These are phyloP conservation scores for Acanthamoeba royreba DNA, from an alignment of 208 protist genomes.

Conservation along the genomic window DNA sequence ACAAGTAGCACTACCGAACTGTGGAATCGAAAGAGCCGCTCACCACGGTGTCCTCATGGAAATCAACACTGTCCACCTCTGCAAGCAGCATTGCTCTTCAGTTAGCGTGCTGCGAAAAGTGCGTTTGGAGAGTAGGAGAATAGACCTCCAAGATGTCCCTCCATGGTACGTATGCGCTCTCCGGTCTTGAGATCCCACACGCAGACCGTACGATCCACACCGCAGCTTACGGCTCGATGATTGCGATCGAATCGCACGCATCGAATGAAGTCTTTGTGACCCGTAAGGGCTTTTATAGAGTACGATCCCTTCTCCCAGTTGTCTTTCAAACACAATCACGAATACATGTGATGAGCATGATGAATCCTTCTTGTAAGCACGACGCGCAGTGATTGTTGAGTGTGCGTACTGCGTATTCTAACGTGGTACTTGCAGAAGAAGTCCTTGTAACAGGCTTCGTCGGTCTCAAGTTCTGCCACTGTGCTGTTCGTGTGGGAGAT, in stretches of 20 bases:
- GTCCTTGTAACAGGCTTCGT: neutral
- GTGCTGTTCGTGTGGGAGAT: neutral
- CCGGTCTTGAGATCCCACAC: conserved; percentile 11
- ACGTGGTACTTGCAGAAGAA: neutral
- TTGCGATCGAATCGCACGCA: neutral
- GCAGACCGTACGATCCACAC: neutral
- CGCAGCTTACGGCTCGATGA: neutral
- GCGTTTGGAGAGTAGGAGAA: neutral
- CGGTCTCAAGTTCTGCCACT: neutral
- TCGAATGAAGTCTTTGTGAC: neutral
- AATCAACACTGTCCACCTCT: conserved; percentile 23
- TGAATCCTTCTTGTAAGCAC: neutral
- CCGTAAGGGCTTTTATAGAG: neutral
- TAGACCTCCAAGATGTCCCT: neutral
- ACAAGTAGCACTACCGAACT: neutral
- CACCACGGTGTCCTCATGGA: neutral
- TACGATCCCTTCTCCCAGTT: conserved; percentile 9
- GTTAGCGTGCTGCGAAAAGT: neutral
- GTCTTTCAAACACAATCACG: neutral
- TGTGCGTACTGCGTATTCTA: neutral
- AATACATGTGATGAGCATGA: neutral
- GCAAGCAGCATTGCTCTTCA: neutral
- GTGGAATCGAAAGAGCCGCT: conserved; percentile 18
- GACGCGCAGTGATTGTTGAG: neutral
- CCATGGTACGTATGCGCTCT: neutral